Conservation (phyloP, 2,329 filamentous ascomycete species). For the Thelonectria discophora region DNA sequence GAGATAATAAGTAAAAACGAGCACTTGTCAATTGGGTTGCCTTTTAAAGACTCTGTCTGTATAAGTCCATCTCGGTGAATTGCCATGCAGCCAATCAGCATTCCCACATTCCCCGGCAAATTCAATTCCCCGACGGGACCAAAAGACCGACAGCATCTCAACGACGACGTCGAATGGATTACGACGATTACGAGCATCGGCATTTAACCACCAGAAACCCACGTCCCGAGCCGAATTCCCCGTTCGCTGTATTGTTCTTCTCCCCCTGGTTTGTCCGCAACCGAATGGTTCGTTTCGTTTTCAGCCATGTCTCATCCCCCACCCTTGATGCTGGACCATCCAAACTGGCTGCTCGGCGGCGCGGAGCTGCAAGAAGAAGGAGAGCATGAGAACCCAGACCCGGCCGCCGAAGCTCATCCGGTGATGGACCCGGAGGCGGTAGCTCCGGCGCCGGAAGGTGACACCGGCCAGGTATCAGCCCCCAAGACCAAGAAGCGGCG, state of each 20-base stretch:
- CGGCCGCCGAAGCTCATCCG: background rate
- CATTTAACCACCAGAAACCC: conserved; percentile 15
- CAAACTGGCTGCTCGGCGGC: conserved; percentile 10
- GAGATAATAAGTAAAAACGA: no score
- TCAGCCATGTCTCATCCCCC: conserved; percentile 23
- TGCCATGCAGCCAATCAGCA: conserved; percentile 12
- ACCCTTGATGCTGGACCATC: conserved; percentile 19
- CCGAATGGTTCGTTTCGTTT: no score
- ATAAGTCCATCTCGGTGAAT: conserved; percentile 17
- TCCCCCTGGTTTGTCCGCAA: background rate
- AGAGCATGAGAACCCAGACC: conserved; percentile 6
- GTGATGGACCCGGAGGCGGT: background rate
- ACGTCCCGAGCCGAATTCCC: conserved; percentile 7
- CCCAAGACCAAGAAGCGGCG: conserved; percentile 49
- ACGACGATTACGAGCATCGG: conserved; percentile 1
- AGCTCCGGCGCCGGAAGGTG: no score
- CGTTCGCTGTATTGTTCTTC: conserved; percentile 11
- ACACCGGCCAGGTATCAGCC: background rate
- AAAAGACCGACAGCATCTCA: conserved; percentile 15
- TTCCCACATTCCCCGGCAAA: background rate
- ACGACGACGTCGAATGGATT: background rate
- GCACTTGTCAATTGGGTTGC: no score
- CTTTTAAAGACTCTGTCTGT: no score
- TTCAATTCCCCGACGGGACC: conserved; percentile 24
- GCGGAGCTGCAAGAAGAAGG: background rate